Evolutionary conservation across 1,139 yeast genomes (phyloP), one percentile per base, ranked within the genome.

Genomic region (Magnusiomyces paraingens): DNA sequence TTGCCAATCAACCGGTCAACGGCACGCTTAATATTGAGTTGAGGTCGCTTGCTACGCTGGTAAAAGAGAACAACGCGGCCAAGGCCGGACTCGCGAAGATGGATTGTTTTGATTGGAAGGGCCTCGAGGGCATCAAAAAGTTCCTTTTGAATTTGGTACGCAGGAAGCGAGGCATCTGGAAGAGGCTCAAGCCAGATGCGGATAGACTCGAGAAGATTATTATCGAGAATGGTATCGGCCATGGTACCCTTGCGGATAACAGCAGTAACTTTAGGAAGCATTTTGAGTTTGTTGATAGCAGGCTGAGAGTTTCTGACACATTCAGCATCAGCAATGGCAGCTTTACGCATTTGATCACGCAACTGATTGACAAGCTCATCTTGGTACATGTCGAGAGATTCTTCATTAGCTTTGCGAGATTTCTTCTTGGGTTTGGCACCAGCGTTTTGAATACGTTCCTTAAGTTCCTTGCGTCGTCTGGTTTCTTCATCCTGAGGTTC

Each of bases 101-200:
- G 99, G 66, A 90, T 95, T 1, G 98, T 91, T 71, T 91, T 91
- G 66, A 93, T 90, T 14, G 99, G 99, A 57, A 94, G 76, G 53
- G 82, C 78, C 51, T 81, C 79, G 57, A 93, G 75, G 39, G 95
- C 85, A 21, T 75, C 74, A 62, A 94, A 86, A 62, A 94, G 74
- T 55, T 86, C 93, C 68, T 86, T 88, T 69, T 94, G 99, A 61
- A 94, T 91, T 70, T 91, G 96, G 71, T 87, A 93, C 1, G 96
- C 94, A 14, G 99, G 99, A 73, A 94, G 77, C 6, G 97, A 89
- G 47, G 95, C 96, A 74, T 94, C 99, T 1, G 99, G 99, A 62
- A 94, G 77, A 45, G 99, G 99, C 69, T 94, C 99, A 57, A 94
- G 77, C 99, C 99, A 94, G 68, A 89, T 84, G 63, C 98, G 80